Base-by-base conservation (phyloP, 106 monocot species). In the Iris macrosiphon region DNA sequence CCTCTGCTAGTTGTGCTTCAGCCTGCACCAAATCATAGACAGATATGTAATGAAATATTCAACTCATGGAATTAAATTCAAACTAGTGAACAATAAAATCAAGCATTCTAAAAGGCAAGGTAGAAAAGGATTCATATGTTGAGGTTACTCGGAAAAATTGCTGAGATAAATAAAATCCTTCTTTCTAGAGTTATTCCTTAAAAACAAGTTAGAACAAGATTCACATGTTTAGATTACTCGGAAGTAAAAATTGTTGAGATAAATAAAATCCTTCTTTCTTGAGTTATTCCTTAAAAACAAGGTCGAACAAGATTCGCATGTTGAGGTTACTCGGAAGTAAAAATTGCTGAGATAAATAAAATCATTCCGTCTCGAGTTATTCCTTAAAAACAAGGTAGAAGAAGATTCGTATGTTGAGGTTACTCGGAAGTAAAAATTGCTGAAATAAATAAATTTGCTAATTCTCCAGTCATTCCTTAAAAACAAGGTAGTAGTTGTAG, bases 21-120 rank as follows among this genome's bases (percentile, higher is more conserved):
- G 65, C 48, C 79, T 73, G 63, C 11, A 46, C 19, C 19, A 61
- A 26, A 40, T 29, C 11, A 62, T 40, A 14, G 10, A 14, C n/a
- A 1, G 4, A 1, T 14, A 49, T 49, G 9, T 9, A 13, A 6
- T 23, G 24, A 46, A 46, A 27, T 28, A 2, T 29, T 25, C 25
- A 53, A 35, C 21, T 26, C 22, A 53, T 42, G 29, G 0, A 24
- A 44, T 63, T 13, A 64, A 30, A 64, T 12, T 20, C 12, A 9
- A 31, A 21, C 8, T 19, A 3, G 15, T 7, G 31, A 45, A 17
- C 15, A 10, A 17, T 31, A 26, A 45, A 22, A 61, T 24, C 17
- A 4, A 22, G 35, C n/a, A 18, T 11, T 27, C 3, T 31, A 16
- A 54, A 31, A 30, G 4, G 4, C n/a, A 7, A 48, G 18, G 3